Percentiles rank a stretch among this genome's conserved stretches.
phyloP scores from a whole-genome alignment of 2,329 filamentous ascomycete genomes.

The Lachnellula subtilissima region DNA sequence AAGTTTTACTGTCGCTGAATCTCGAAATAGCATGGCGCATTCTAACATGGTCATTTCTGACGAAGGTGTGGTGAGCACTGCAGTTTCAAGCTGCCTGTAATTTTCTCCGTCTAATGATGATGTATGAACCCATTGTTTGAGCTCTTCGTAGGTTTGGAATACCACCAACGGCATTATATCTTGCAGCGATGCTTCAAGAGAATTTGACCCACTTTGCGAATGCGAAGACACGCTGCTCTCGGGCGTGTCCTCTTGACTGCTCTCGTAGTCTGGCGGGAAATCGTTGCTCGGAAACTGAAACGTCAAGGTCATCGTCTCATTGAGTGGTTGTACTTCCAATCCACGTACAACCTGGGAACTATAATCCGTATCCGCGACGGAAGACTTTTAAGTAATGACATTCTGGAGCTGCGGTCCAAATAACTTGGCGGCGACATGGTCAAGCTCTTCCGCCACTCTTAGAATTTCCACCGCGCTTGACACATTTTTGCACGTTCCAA shows the following conservation, averaged over 20 bases:
- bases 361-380: neutral
- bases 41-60: neutral
- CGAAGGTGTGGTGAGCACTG: neutral
- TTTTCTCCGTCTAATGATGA: too few relatives aligned
- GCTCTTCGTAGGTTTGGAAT: neutral
- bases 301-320: too few relatives aligned
- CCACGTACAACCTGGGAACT: neutral
- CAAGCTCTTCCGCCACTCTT: neutral
- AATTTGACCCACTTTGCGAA: too few relatives aligned
- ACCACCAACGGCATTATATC: too few relatives aligned
- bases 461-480: neutral
- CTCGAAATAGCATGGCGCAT: neutral
- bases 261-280: too few relatives aligned
- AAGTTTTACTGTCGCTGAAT: neutral
- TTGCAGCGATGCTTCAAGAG: too few relatives aligned
- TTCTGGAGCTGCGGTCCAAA: neutral
- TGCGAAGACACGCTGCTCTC: too few relatives aligned
- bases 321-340: neutral
- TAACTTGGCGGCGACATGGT: neutral
- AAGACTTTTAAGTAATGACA: neutral
- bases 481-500: neutral
- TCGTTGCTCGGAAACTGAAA: too few relatives aligned
- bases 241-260: too few relatives aligned
- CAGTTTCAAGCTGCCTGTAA: too few relatives aligned
- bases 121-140: neutral